Evolutionary conservation across 306 rosid genomes (phyloP).

Genomic region (Vigna nakashimae): DNA sequence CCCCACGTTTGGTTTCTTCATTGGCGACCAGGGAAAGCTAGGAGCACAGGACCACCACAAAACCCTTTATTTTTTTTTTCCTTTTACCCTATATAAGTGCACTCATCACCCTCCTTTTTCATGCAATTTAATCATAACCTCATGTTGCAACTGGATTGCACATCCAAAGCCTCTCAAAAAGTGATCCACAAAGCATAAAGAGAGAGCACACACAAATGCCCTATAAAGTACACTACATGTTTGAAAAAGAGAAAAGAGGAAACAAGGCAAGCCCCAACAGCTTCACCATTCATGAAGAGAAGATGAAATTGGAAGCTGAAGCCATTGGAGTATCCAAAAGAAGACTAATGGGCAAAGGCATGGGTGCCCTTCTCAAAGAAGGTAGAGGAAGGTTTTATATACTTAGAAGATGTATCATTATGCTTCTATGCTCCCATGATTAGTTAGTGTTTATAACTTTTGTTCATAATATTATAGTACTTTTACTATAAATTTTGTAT

Average conservation of each 20-base stretch:
- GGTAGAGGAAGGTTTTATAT: conserved; percentile 66
- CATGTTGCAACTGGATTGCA: conserved; percentile 37
- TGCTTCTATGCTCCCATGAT: conserved; percentile 55
- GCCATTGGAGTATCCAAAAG: conserved; percentile 52
- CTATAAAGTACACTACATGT: conserved; percentile 39
- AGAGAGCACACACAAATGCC: conserved; percentile 16
- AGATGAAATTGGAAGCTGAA: conserved; percentile 49
- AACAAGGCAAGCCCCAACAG: conserved; percentile 25
- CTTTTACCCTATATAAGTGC: conserved; percentile 29
- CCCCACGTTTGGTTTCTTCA: conserved; percentile 58
- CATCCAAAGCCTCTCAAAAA: conserved; percentile 24
- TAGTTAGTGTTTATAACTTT: conserved; percentile 32
- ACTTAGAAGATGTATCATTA: conserved; percentile 59
- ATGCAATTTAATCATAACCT: conserved; percentile 49
- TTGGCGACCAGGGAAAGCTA: conserved; percentile 51
- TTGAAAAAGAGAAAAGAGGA: conserved; percentile 39
- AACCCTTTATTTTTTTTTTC: background rate
- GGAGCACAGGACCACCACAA: conserved; percentile 47
- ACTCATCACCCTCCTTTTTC: conserved; percentile 29
- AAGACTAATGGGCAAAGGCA: conserved; percentile 53
- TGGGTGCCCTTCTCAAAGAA: conserved; percentile 56
- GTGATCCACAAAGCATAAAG: conserved; percentile 32
- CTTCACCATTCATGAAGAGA: conserved; percentile 28
- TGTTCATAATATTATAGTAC: background rate
- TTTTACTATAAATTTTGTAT: conserved; percentile 13